Conservation (phyloP, 345 rosid species). For the Tarenaya hassleriana region DNA sequence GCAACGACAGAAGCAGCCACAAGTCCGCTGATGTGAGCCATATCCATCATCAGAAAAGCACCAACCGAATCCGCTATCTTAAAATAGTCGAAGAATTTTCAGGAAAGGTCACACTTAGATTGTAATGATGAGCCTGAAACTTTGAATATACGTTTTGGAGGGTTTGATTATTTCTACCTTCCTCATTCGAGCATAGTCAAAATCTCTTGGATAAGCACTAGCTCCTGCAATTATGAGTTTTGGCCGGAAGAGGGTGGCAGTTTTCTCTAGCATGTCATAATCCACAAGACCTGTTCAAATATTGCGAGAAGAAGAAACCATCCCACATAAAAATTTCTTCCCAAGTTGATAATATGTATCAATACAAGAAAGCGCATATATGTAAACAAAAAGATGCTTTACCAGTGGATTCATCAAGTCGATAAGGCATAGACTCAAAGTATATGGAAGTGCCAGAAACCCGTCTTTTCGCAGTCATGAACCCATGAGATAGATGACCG, state of each 20-base stretch:
- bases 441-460: conserved; percentile 93
- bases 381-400: conserved; percentile 13
- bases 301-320: conserved; percentile 13
- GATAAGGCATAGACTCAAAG: conserved; percentile 93
- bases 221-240: conserved; percentile 95
- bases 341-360: not conserved
- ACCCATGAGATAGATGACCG: conserved; percentile 92
- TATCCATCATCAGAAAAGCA: conserved; percentile 97
- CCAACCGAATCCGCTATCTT: conserved; percentile 91
- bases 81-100: conserved; percentile 20
- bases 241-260: conserved; percentile 78
- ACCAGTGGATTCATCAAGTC: conserved; percentile 92
- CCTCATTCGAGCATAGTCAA: conserved; percentile 89
- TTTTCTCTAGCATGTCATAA: conserved; percentile 91
- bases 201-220: conserved; percentile 92
- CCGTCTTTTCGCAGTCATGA: conserved; percentile 88
- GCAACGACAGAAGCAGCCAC: conserved; percentile 89
- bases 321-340: conserved; percentile 5
- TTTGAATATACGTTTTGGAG: conserved; percentile 1
- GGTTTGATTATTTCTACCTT: conserved; percentile 42
- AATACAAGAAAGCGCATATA: not conserved
- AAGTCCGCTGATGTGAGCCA: conserved; percentile 97
- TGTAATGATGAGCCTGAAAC: conserved; percentile 5
- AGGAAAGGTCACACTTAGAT: conserved; percentile 15
- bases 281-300: conserved; percentile 62